Base-by-base conservation (phyloP, 1,284 basidiomycete genomes). In the Cutaneotrichosporon cutaneum region DNA sequence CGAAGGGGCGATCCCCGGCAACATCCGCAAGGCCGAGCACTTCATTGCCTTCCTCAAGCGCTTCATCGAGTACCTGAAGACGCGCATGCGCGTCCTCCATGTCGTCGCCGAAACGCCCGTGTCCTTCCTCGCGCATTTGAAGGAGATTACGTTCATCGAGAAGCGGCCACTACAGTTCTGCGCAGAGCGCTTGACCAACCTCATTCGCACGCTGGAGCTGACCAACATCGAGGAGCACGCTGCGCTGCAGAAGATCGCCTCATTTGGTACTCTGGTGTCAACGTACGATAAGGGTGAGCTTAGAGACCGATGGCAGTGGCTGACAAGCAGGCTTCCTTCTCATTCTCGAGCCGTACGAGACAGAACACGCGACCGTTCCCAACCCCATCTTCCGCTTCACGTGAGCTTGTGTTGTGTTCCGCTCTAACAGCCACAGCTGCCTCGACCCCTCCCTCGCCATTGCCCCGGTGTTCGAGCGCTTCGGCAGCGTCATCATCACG, bases 381-480 rank as follows among this genome's bases (percentile, higher is more conserved):
- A 99, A 99, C 80, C 96, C 96, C 0, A 89, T 99, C 59, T 99
- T 99, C 80, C 96, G 99, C 78, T 92, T 99, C 73, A 94, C 91
- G 90, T 94, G 70, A 62, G 88, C 83, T 11, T 50, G 26, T 14
- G 5, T 30, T 30, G 30, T 16, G 13, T 39, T 5, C 24, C 36
- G n/a, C 35, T 27, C 22, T 61, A 10, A 53, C 36, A 8, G 59
- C 14, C 55, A 26, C 74, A 94, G 91, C 56, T 99, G 96, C 73
- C 87, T 99, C 58, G 96, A 99, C 77, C 96, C 96, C 0, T 94
- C 94, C 1, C 85, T 99, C 30, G 96, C 96, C 11, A 99, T 99
- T 72, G 92, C 93, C 68, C 96, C 96, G 0, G 91, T 99, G 26
- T 98, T 99, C 77, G 96, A 99, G 75, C 88, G 94, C 50, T 99